Conservation (phyloP, 139 green algal species). For the Coccomyxa sp. region DNA sequence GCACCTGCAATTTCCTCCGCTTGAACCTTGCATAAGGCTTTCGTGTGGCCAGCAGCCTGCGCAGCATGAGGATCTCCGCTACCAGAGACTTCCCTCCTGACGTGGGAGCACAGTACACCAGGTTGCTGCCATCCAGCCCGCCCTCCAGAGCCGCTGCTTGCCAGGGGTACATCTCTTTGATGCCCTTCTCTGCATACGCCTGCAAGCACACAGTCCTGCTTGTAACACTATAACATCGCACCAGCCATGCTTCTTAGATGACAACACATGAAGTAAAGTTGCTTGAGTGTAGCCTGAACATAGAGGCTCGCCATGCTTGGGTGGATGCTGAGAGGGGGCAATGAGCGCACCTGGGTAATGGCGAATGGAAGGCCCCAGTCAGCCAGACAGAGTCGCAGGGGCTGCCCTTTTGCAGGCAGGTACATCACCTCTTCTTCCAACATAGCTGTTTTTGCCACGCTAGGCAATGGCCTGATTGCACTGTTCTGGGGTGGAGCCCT, state of each 20-base stretch:
- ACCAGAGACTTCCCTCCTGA: constrained; percentile 84
- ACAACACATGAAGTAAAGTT: background rate
- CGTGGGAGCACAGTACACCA: constrained; percentile 87
- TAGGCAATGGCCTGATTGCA: too few relatives aligned
- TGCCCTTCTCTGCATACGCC: constrained; percentile 41
- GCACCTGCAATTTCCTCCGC: too few relatives aligned
- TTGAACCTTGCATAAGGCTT: too few relatives aligned
- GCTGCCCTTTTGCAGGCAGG: background rate
- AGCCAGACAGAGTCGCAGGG: constrained; percentile 22
- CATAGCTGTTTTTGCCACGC: too few relatives aligned
- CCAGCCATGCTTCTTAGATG: background rate
- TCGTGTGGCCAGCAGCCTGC: constrained; percentile 29
- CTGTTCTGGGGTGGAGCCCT: too few relatives aligned
- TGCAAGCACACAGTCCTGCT: constrained; percentile 1
- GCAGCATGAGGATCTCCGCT: constrained; percentile 79
- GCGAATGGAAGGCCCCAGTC: constrained; percentile 44
- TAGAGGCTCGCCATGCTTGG: too few relatives aligned
- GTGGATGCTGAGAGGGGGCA: background rate
- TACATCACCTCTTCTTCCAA: too few relatives aligned
- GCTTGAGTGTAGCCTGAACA: too few relatives aligned
- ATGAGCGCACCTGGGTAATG: constrained; percentile 24
- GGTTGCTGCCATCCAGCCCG: constrained; percentile 52
- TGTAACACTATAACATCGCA: background rate
- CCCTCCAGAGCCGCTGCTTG: constrained; percentile 64
- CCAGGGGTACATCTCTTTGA: constrained; percentile 67